These are phyloP conservation scores for Setaria italica DNA, from an alignment of 202 grass and related monocot genomes.

Conservation along the genomic window DNA sequence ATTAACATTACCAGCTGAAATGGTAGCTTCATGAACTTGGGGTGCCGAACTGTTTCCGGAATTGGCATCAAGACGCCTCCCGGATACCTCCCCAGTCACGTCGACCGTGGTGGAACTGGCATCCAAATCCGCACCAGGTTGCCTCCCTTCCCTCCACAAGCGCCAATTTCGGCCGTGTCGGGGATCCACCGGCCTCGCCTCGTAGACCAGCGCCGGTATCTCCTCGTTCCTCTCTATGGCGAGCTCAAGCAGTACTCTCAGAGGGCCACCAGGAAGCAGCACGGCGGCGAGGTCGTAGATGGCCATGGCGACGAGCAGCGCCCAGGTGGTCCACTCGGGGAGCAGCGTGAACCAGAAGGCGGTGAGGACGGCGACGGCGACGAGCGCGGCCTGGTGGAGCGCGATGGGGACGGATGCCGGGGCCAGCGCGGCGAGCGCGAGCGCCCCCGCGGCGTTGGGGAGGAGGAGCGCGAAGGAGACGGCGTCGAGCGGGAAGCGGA, in stretches of 20 bases:
- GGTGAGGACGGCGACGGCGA: constrained; percentile 78
- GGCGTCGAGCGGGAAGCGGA: constrained; percentile 74
- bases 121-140: constrained; percentile 32
- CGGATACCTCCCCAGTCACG: constrained; percentile 28
- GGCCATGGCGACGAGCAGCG: constrained; percentile 81
- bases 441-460: constrained; percentile 66
- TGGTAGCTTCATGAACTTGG: background rate
- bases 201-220: constrained; percentile 88
- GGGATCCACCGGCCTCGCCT: constrained; percentile 77
- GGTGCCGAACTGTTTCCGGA: constrained; percentile 1
- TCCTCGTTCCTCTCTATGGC: constrained; percentile 93
- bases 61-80: constrained; percentile 30
- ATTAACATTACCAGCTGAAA: background rate
- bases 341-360: constrained; percentile 96
- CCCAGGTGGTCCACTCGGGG: constrained; percentile 94
- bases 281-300: constrained; percentile 96
- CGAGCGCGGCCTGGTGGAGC: constrained; percentile 80
- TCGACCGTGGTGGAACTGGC: constrained; percentile 40
- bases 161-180: constrained; percentile 60
- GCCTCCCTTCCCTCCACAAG: constrained; percentile 65
- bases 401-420: constrained; percentile 80
- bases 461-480: constrained; percentile 76
- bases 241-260: constrained; percentile 81
- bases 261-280: constrained; percentile 79
- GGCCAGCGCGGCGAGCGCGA: constrained; percentile 62